Evolutionary conservation across 23 red algal species (phyloP), one percentile per base, ranked within the genome.

Genomic region (Gracilaria gracilis): DNA sequence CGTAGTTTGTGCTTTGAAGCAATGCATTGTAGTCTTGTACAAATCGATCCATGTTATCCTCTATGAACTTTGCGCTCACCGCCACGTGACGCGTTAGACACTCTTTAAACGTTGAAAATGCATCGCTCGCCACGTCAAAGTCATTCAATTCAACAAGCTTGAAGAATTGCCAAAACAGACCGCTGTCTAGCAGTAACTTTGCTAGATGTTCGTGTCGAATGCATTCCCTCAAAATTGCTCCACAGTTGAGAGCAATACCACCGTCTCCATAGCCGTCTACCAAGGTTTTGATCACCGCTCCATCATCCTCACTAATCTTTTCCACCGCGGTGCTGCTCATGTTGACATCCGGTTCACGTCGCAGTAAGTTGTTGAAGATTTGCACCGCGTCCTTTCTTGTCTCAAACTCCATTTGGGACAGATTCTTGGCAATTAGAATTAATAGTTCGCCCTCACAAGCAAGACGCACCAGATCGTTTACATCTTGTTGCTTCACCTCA

Each of bases 101-200:
- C 40, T 95, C 97, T 58, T 95, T 95, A 37, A 99, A 94, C 16
- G 89, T 96, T 23, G 94, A 44, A 65, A 95, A 96, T 37, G 97
- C 97, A 92, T 99, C 97, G 42, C 89, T 94, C 8, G 97, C 97
- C 19, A 99, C 97, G 71, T 99, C 97, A 82, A 99, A 99, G 74
- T 99, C 94, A 36, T 29, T 95, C 48, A 93, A 53, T 57, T 96
- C 88, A 66, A 99, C 91, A 24, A 95, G 81, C 17, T 32, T 34
- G 79, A 99, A 96, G 65, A 99, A 95, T 27, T 88, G 82, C 92
- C 93, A 95, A 61, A 99, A 96, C 27, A 89, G 61, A 20, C 67
- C 72, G 24, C 85, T 85, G 50, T 93, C 65, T 21, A 99, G 64
- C 21, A 99, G 53, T 86, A 90, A 53, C 36, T 86, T 84, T 42